Evolutionary conservation across 139 green algal species (phyloP).

Genomic region (Pycnococcus provasolii): DNA sequence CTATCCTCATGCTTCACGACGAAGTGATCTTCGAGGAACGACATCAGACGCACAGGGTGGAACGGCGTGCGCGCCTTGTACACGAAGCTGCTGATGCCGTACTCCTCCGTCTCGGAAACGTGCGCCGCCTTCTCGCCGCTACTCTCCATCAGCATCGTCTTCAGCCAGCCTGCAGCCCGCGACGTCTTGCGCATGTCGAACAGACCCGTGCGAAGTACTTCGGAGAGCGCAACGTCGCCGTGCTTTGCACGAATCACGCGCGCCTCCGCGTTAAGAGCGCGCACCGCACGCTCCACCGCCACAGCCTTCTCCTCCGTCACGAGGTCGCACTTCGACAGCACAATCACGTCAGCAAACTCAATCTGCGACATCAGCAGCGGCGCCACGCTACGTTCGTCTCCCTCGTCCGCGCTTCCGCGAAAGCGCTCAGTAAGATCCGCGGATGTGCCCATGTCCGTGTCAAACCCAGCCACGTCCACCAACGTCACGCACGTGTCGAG

Average conservation of each 20-base stretch:
- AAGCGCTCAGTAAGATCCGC: slow-evolving; percentile 2
- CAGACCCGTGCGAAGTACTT: slow-evolving; percentile 7
- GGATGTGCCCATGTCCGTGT: neutral
- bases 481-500: slow-evolving; percentile 26
- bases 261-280: slow-evolving; percentile 7
- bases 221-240: slow-evolving; percentile 6
- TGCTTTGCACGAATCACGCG: neutral
- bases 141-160: neutral
- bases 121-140: neutral
- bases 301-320: slow-evolving; percentile 23
- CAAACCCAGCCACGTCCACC: slow-evolving; percentile 3
- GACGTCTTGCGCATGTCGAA: slow-evolving; percentile 5
- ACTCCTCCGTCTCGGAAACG: slow-evolving; percentile 14
- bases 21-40: slow-evolving; percentile 11
- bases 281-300: slow-evolving; percentile 2
- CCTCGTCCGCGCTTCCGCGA: neutral
- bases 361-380: slow-evolving; percentile 36
- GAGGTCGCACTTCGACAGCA: slow-evolving; percentile 62
- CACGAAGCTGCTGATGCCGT: slow-evolving; percentile 53
- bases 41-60: slow-evolving; percentile 58
- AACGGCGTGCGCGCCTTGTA: slow-evolving; percentile 70
- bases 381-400: neutral
- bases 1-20: slow-evolving; percentile 7
- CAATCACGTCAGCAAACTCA: slow-evolving; percentile 53
- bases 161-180: slow-evolving; percentile 8